Percentiles rank a stretch among this genome's conserved stretches.
These are phyloP conservation scores for Xylaria flabelliformis DNA, from an alignment of 495 filamentous ascomycete species.

Conservation along the genomic window DNA sequence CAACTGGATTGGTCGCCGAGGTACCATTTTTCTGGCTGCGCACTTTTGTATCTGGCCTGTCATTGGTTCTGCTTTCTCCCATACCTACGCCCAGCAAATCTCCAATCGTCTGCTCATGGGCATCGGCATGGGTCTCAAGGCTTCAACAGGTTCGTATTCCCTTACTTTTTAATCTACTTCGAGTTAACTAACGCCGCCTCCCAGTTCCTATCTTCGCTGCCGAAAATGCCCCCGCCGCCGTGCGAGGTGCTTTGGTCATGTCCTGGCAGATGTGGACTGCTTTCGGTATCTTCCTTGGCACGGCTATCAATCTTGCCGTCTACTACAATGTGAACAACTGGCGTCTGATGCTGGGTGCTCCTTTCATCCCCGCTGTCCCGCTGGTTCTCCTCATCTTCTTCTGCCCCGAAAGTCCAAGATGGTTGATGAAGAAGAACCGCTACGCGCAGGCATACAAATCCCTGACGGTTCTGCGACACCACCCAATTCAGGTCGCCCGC, in stretches of 20 bases:
- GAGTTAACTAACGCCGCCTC: constrained; percentile 25
- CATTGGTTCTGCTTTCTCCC: constrained; percentile 69
- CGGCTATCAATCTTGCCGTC: constrained; percentile 73
- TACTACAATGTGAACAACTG: constrained; percentile 61
- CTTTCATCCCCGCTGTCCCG: constrained; percentile 77
- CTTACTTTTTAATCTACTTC: neutral
- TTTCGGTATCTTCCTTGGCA: constrained; percentile 79
- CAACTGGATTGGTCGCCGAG: constrained; percentile 67
- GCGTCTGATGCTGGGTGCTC: constrained; percentile 80
- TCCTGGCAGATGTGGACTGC: constrained; percentile 87
- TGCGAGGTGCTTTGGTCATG: constrained; percentile 85
- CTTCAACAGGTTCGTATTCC: constrained; percentile 45
- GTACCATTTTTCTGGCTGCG: constrained; percentile 70
- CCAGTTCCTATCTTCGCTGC: constrained; percentile 76
- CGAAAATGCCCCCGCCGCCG: constrained; percentile 74
- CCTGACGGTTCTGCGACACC: constrained; percentile 65
- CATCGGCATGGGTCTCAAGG: constrained; percentile 73
- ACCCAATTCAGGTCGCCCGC: constrained; percentile 71
- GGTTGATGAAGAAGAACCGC: constrained; percentile 66
- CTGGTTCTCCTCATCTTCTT: constrained; percentile 69
- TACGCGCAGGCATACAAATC: constrained; percentile 69
- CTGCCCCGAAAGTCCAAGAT: constrained; percentile 75
- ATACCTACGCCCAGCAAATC: constrained; percentile 68
- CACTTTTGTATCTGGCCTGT: constrained; percentile 67
- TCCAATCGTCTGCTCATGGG: constrained; percentile 69